Evolutionary conservation across 2,329 filamentous ascomycete species (phyloP), one percentile per base, ranked within the genome.

Genomic region (Aspergillus quadricinctus): DNA sequence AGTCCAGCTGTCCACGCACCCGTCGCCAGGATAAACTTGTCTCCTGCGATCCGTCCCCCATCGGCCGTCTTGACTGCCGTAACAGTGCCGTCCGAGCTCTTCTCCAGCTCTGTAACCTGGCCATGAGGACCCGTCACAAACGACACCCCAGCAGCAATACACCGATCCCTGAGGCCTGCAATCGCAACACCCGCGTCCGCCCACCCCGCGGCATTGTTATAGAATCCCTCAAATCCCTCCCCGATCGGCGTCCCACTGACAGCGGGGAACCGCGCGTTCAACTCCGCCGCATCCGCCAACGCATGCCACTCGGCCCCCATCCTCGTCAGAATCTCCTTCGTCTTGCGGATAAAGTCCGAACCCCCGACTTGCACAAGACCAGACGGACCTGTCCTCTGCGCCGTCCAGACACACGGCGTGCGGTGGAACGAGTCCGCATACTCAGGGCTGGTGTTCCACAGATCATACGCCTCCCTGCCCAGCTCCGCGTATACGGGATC

Each of bases 1-100:
- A 96, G 79, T 1, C 83, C 80, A 2, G 86, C 83, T 1, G 88
- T 89, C 92, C 92, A 96, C 2, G 92, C 90, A 21, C 92, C 92
- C 0, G 90, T 85, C 0, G 92, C 90, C 2, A 93, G 78, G 49
- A 96, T 79, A 28, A 88, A 87, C 8, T 92, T 78, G 52, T 89
- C 87, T 1, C 86, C 88, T 1, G 71, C 72, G 4, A 89, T 61
- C 4, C 68, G 71, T 14, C 68, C 69, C 1, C 79, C 80, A 57
- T 80, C 73, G 2, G 66, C 64, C 2, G 87, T 75, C 8, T 73
- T 76, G 27, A 78, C 88, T 27, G 89, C 88, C 1, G 78, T 78
- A 25, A 84, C 81, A 74, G 52, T 71, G 60, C 74, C 61, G 45
- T 64, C 58, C 2, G 63, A 7, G 11, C 59, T 46, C 68, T 73